These are phyloP conservation scores for Xylariaceae sp. DNA, from an alignment of 2,329 filamentous ascomycete genomes.

Conservation along the genomic window DNA sequence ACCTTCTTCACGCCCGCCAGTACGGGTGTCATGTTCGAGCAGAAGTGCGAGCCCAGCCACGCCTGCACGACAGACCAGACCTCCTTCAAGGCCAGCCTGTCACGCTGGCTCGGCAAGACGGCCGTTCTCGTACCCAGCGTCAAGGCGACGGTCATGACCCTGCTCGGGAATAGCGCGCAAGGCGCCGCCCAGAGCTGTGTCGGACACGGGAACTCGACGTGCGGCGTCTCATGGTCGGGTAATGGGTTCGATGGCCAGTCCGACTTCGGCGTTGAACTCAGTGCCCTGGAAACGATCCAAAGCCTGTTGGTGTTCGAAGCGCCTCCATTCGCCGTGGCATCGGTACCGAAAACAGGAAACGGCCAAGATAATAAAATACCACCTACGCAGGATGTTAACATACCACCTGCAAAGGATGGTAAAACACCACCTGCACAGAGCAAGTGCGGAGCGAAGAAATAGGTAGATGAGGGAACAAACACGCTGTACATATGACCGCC, in stretches of 20 bases:
- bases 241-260: slow-evolving; percentile 55
- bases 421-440: background rate
- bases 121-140: slow-evolving; percentile 41
- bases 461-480: background rate
- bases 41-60: slow-evolving; percentile 59
- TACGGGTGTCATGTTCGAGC: slow-evolving; percentile 58
- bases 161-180: slow-evolving; percentile 43
- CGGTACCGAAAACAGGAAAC: background rate
- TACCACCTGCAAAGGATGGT: background rate
- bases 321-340: slow-evolving; percentile 6
- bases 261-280: slow-evolving; percentile 63
- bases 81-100: slow-evolving; percentile 50
- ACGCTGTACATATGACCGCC: slow-evolving; percentile 20
- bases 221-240: slow-evolving; percentile 60
- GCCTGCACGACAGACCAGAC: slow-evolving; percentile 46
- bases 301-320: slow-evolving; percentile 28
- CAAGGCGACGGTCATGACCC: slow-evolving; percentile 32
- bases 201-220: slow-evolving; percentile 43
- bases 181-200: slow-evolving; percentile 46
- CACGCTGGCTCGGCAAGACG: slow-evolving; percentile 54
- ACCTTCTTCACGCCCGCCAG: slow-evolving; percentile 52
- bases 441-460: background rate
- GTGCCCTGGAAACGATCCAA: slow-evolving; percentile 58
- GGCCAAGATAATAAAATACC: background rate
- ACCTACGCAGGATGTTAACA: background rate